Evolutionary conservation across 306 rosid species (phyloP), one percentile per base, ranked within the genome.

Genomic region (Trifolium repens): DNA sequence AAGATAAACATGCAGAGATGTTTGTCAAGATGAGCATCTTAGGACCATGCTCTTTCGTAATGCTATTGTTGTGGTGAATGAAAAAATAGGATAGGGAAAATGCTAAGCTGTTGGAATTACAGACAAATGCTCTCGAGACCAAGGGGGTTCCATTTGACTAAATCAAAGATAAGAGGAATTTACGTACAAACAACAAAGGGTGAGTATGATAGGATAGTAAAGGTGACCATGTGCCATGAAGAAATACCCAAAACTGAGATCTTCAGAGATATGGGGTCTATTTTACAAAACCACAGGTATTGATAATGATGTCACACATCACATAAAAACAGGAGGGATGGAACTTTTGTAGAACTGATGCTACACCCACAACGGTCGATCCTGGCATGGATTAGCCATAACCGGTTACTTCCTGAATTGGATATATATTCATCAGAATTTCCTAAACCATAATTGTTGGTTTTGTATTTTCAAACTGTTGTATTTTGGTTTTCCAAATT

Each of bases 381-480:
- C 9, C 62, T 54, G 39, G 19, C 60, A 77, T 67, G 60, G 60
- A 67, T 55, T 77, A 67, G 35, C 68, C 60, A 9, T 66, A 44
- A 46, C 22, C 34, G 35, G 43, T 55, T 50, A 66, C 16, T 67
- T 73, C 65, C 53, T 24, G 19, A 22, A 32, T 27, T 46, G 54
- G 35, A 74, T 58, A 37, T 16, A 16, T 59, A 49, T 9, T 79
- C 69, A 55, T 54, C 60, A 17, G 74, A 30, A 79, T 72, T 72
- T 79, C 52, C 78, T 24, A 49, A 63, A 71, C 68, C 61, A 42
- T 62, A 53, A 43, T 14, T 70, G n/a, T n/a, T n/a, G n/a, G n/a
- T n/a, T n/a, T n/a, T n/a, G n/a, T n/a, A n/a, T n/a, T n/a, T n/a
- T n/a, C n/a, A n/a, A n/a, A n/a, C n/a, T n/a, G n/a, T n/a, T n/a